phyloP scores from a whole-genome alignment of 78 protist species.

The Dictyostelium discoideum region DNA sequence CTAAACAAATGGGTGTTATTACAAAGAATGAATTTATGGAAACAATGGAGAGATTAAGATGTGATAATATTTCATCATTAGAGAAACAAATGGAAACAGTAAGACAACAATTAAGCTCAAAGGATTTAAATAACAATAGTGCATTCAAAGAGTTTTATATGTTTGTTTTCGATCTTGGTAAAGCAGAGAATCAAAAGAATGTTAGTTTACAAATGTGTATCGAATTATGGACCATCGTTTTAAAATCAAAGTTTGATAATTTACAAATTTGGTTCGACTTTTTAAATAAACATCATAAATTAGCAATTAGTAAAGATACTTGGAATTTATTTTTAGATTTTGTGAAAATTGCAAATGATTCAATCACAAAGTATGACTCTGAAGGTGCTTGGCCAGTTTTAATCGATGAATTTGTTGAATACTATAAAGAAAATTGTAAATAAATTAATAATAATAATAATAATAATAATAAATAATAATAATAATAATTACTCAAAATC shows the following conservation, averaged over 20 bases:
- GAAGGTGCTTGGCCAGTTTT: conserved; percentile 80
- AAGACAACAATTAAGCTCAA: background rate
- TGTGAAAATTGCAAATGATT: conserved; percentile 64
- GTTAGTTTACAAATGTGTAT: conserved; percentile 41
- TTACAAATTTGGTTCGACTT: conserved; percentile 41
- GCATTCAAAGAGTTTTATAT: conserved; percentile 43
- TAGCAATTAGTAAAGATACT: conserved; percentile 52
- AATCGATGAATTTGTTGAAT: conserved; percentile 54
- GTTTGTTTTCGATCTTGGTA: conserved; percentile 45
- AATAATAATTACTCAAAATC: too few species aligned
- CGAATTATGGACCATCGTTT: conserved; percentile 51
- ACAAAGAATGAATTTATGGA: conserved; percentile 33
- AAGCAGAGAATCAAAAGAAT: conserved; percentile 30
- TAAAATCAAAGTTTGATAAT: conserved; percentile 11
- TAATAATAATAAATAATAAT: too few species aligned
- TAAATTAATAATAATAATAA: background rate
- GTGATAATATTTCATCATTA: conserved; percentile 16
- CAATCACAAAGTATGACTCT: conserved; percentile 54
- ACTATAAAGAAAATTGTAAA: background rate
- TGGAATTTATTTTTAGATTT: conserved; percentile 56
- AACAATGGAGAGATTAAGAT: background rate
- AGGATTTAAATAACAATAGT: background rate
- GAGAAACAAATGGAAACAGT: background rate
- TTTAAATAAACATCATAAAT: conserved; percentile 37
- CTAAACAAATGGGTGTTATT: conserved; percentile 37